Evolutionary conservation across 331 rosid genomes (phyloP), one percentile per base, ranked within the genome.

Genomic region (Quercus lobata): DNA sequence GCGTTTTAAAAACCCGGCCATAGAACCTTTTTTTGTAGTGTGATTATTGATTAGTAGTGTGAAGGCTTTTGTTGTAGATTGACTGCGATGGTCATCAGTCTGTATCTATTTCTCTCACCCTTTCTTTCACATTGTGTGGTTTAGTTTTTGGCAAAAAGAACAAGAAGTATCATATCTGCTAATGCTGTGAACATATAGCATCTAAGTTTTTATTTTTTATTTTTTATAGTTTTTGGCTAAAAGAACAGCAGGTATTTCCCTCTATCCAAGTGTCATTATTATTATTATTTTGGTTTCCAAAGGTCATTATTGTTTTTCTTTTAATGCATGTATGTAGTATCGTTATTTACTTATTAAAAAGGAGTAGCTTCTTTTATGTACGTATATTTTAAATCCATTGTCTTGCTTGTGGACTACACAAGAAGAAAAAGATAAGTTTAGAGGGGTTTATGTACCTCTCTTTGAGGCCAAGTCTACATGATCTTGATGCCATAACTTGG

Each of bases 211-310:
- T 37, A 7, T 6, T 35, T 35, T 37, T 35, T 35, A 6, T 35
- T 1, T 34, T 34, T 6, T 6, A 35, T 35, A 35, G 8, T 35
- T 37, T 37, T 37, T 37, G 46, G 11, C 46, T 37, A 37, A 37
- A 37, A 37, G 46, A 37, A 37, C 11, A 2, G 46, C 46, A 37
- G 97, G 97, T 94, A 81, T 19, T 4, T 15, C 27, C 14, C 9
- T 1, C 37, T 5, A 9, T 68, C 8, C 53, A 18, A 34, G 15
- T 29, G 71, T 18, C 21, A 4, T 65, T 65, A 17, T 29, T 62
- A 2, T 14, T 35, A 6, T 2, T 7, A 7, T 37, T 37, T 37
- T 7, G 46, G 46, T 37, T 37, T 37, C 46, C 46, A 37, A 37
- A 37, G 46, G 46, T 37, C 46, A 37, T 37, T 37, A 37, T 7